These are phyloP conservation scores for Castanea sativa DNA, from an alignment of 306 rosid genomes.

Conservation along the genomic window DNA sequence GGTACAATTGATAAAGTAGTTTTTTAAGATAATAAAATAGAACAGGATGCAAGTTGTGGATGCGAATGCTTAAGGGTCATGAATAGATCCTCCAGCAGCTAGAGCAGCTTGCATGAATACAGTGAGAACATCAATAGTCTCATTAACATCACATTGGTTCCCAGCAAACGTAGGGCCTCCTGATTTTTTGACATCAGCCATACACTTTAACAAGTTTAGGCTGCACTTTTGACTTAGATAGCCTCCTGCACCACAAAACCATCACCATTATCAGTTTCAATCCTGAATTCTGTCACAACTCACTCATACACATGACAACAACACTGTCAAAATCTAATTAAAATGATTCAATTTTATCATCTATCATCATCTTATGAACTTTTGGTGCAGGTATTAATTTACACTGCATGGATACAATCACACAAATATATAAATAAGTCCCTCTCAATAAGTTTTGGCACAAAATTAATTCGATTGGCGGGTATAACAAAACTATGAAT, in stretches of 20 bases:
- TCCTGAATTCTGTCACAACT: background rate
- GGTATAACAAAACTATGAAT: too few relatives aligned
- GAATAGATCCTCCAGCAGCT: slow-evolving; percentile 79
- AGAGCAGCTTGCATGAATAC: slow-evolving; percentile 89
- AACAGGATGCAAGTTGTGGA: too few relatives aligned
- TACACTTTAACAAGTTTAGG: slow-evolving; percentile 65
- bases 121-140: slow-evolving; percentile 63
- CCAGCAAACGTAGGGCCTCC: slow-evolving; percentile 56
- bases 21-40: too few relatives aligned
- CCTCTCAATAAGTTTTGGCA: too few relatives aligned
- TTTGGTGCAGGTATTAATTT: too few relatives aligned
- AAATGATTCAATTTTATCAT: too few relatives aligned
- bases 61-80: slow-evolving; percentile 46
- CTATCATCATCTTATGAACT: too few relatives aligned
- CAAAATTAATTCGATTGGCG: too few relatives aligned
- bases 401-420: too few relatives aligned
- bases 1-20: too few relatives aligned
- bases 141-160: slow-evolving; percentile 58
- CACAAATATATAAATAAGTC: too few relatives aligned
- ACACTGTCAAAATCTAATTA: too few relatives aligned
- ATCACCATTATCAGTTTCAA: background rate
- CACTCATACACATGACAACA: background rate
- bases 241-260: slow-evolving; percentile 60
- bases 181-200: slow-evolving; percentile 53
- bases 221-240: slow-evolving; percentile 90